Percentiles rank a stretch among this genome's conserved stretches.
Conservation (phyloP, 208 protist species). For the Wallacemonas sp. region DNA sequence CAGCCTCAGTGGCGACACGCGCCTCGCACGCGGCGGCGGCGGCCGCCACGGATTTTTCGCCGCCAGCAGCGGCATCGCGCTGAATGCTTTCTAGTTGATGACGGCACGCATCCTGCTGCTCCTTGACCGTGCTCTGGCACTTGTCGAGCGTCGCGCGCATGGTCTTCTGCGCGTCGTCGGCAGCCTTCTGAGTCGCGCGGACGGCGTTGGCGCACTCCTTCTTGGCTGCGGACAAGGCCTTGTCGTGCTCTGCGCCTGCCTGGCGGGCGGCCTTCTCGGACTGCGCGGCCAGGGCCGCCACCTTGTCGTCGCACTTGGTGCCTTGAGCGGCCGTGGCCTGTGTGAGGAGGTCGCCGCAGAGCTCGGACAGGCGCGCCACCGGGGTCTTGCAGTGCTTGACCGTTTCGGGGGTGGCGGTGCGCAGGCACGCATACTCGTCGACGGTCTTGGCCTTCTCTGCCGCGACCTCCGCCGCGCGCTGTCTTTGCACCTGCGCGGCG, state of each 20-base stretch:
- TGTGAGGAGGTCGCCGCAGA: neutral
- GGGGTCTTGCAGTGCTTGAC: conserved; percentile 3
- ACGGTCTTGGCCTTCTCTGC: neutral
- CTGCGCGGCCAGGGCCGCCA: conserved; percentile 7
- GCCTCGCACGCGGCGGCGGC: neutral
- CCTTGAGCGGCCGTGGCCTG: neutral
- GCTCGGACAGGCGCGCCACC: neutral
- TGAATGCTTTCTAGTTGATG: conserved; percentile 9
- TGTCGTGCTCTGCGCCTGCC: neutral
- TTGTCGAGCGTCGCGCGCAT: neutral
- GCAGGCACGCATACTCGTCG: conserved; percentile 8
- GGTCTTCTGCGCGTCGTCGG: neutral
- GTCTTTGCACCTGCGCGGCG: neutral
- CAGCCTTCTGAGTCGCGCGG: neutral
- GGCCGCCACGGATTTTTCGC: neutral
- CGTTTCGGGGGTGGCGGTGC: neutral
- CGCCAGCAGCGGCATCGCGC: neutral
- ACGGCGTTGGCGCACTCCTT: conserved; percentile 14
- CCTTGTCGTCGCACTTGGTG: conserved; percentile 5
- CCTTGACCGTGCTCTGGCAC: neutral
- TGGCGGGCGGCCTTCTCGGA: neutral
- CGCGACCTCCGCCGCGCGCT: neutral
- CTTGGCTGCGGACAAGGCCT: conserved; percentile 11
- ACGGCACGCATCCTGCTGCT: conserved; percentile 9
- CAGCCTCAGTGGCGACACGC: neutral